A percentile compares a stretch with the other conserved stretches of the same genome.
phyloP scores from a whole-genome alignment of 495 filamentous ascomycete genomes.

The Aspergillus indologenus region DNA sequence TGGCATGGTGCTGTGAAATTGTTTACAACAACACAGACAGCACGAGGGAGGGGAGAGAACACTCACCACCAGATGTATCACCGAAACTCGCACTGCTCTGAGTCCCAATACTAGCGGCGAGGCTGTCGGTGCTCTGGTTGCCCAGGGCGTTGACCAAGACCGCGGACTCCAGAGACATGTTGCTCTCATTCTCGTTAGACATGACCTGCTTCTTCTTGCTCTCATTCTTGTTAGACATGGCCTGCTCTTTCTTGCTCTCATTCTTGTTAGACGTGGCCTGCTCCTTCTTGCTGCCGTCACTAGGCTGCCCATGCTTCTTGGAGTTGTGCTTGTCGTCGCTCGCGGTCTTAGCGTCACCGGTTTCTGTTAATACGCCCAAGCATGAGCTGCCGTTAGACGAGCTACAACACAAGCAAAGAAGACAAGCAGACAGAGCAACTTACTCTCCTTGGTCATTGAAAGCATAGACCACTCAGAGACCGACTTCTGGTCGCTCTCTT shows the following conservation, averaged over 20 bases:
- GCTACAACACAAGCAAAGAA: not conserved
- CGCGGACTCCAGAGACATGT: not conserved
- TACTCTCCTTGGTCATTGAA: not conserved
- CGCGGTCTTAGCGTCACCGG: not conserved
- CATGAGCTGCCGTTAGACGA: not conserved
- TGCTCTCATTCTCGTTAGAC: not conserved
- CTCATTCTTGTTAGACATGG: not conserved
- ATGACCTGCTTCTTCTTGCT: not conserved
- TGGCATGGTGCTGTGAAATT: not conserved
- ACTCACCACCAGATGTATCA: not conserved
- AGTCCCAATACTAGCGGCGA: not conserved
- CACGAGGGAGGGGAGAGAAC: not conserved
- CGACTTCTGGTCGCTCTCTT: not conserved
- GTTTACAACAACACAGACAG: not conserved
- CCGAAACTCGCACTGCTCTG: not conserved
- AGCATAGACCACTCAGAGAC: not conserved
- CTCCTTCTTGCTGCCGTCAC: not conserved
- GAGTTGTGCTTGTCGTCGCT: not conserved
- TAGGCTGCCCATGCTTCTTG: too few species aligned
- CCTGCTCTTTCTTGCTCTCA: not conserved
- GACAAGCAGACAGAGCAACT: not conserved
- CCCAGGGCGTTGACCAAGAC: not conserved
- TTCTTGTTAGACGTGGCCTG: not conserved
- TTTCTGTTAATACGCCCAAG: not conserved
- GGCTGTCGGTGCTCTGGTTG: not conserved